Evolutionary conservation across 1,139 yeast genomes (phyloP).

Genomic region (Meyerozyma elateridarum): DNA sequence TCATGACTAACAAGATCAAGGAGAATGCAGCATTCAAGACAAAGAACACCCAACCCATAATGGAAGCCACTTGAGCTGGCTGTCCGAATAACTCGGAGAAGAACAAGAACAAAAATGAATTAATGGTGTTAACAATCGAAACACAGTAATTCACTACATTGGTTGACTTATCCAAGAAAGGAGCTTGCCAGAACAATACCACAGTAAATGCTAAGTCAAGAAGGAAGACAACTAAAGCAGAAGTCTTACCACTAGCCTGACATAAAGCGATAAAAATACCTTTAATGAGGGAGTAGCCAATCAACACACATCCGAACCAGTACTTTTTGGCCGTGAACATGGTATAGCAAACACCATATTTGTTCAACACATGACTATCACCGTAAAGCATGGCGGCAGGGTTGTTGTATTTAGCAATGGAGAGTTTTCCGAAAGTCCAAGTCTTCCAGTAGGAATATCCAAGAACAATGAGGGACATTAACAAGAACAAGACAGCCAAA

Average conservation of each 20-base stretch:
- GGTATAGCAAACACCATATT: slow-evolving; percentile 77
- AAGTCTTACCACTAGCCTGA: slow-evolving; percentile 67
- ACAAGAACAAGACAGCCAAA: slow-evolving; percentile 57
- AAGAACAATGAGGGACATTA: slow-evolving; percentile 52
- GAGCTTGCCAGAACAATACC: slow-evolving; percentile 52
- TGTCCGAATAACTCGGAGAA: slow-evolving; percentile 71
- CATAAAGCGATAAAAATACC: slow-evolving; percentile 63
- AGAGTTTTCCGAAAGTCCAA: slow-evolving; percentile 48
- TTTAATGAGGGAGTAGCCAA: slow-evolving; percentile 53
- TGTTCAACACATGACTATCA: slow-evolving; percentile 56
- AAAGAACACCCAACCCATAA: slow-evolving; percentile 80
- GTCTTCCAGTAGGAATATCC: slow-evolving; percentile 60
- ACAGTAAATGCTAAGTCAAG: slow-evolving; percentile 60
- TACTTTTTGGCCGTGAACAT: slow-evolving; percentile 71
- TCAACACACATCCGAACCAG: slow-evolving; percentile 66
- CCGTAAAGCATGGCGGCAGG: slow-evolving; percentile 80
- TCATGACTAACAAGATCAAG: slow-evolving; percentile 55
- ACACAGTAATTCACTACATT: slow-evolving; percentile 62
- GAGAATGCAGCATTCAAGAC: slow-evolving; percentile 75
- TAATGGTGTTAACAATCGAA: slow-evolving; percentile 58
- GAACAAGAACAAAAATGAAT: slow-evolving; percentile 69
- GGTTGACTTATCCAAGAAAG: slow-evolving; percentile 70
- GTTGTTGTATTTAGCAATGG: slow-evolving; percentile 51
- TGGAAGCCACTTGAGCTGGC: slow-evolving; percentile 60
- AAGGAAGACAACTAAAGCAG: slow-evolving; percentile 60